phyloP scores from a whole-genome alignment of 2,329 filamentous ascomycete species.

The Sordariomycetes sp. region DNA sequence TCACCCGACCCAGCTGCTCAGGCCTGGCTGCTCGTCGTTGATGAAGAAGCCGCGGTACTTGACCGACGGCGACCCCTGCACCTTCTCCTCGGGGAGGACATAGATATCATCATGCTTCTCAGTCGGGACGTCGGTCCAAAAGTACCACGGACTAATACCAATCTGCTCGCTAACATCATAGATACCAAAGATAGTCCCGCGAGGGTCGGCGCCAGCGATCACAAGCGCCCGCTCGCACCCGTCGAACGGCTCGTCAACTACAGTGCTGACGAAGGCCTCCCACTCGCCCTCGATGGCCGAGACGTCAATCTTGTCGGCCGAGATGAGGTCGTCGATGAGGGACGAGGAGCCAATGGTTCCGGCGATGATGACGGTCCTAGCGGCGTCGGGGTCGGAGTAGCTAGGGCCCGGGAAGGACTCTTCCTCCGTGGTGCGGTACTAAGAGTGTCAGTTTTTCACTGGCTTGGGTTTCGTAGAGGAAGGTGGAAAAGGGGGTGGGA shows the following conservation, averaged over 20 bases:
- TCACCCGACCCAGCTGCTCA: conserved; percentile 49
- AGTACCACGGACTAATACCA: conserved; percentile 57
- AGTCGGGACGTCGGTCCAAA: conserved; percentile 49
- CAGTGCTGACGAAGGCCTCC: conserved; percentile 39
- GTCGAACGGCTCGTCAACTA: conserved; percentile 31
- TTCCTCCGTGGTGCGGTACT: conserved; percentile 9
- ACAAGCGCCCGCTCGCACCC: conserved; percentile 34
- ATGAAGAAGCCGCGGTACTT: conserved; percentile 59
- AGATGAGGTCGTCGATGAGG: conserved; percentile 44
- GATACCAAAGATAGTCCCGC: conserved; percentile 43
- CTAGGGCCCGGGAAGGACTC: conserved; percentile 22
- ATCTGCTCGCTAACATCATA: conserved; percentile 50
- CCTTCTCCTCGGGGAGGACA: conserved; percentile 35
- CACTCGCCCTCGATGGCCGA: conserved; percentile 34
- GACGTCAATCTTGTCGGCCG: conserved; percentile 26
- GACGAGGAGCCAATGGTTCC: conserved; percentile 51
- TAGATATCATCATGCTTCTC: conserved; percentile 39
- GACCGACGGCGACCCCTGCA: conserved; percentile 46
- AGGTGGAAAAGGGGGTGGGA: not conserved
- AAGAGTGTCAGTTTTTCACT: not conserved
- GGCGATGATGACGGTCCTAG: conserved; percentile 48
- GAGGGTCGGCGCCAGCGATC: conserved; percentile 43
- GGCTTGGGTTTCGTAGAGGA: not conserved
- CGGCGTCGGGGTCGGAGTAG: conserved; percentile 24
- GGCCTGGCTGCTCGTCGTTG: conserved; percentile 55